Base-by-base conservation (phyloP, 164 flowering plant genomes). In the Macadamia tetraphylla region DNA sequence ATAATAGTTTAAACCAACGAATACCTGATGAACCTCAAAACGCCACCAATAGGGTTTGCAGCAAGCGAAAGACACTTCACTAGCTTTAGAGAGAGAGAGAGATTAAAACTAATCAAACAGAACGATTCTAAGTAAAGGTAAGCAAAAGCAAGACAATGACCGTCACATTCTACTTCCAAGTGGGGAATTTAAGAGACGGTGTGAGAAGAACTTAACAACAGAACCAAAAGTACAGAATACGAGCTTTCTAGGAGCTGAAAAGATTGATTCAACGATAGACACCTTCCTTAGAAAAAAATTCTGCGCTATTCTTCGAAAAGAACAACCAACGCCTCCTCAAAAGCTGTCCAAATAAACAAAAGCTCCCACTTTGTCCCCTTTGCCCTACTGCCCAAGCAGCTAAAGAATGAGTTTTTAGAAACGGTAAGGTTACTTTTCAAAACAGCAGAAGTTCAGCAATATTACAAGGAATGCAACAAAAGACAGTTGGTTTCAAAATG, bases 21-120 rank as follows among this genome's bases (percentile, higher is more conserved):
- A 35, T 35, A 35, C 40, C 40, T 35, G 40, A 35, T 0, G 5
- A 35, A 2, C 40, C 40, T 5, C 40, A 5, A 35, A 14, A 2
- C 57, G 13, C 17, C 18, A 53, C 13, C 13, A 14, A 53, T 3
- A 14, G 17, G 14, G 13, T 46, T 53, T 4, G 18, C 57, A 53
- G 57, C 18, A 4, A 17, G 18, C 3, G 57, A n/a, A 13, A 17
- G 57, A 53, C 13, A 14, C 17, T 17, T 53, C 30, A 31, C 59
- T 67, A n/a, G 64, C 48, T 30, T 14, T 13, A 8, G 43, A 60
- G 57, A 67, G 58, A 64, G 67, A 13, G 58, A 31, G 23, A 65
- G 31, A 3, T 17, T 65, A 12, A 13, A 30, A 29, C 4, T 18
- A 23, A 52, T 46, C 51, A 46, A 46, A 46, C 9, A 46, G 9